phyloP scores from a whole-genome alignment of 2,329 filamentous ascomycete species.

The Aureobasidium pullulans region DNA sequence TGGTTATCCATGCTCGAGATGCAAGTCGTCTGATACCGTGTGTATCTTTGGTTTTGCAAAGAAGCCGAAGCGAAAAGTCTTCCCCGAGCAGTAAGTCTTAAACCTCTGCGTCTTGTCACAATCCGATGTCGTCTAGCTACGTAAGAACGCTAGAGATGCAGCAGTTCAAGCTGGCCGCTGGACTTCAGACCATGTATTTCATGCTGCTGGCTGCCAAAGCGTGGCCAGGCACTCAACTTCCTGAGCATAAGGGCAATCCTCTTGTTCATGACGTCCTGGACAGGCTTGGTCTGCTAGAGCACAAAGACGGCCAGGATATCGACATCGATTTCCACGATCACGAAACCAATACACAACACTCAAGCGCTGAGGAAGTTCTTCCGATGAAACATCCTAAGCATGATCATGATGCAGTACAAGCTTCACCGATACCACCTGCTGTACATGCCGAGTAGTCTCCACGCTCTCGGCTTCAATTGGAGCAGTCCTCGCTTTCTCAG shows the following conservation, averaged over 20 bases:
- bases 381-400: background rate
- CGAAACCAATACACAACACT: no score
- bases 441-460: no score
- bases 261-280: background rate
- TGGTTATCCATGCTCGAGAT: conserved; percentile 1
- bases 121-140: background rate
- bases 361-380: background rate
- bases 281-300: background rate
- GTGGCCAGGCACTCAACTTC: background rate
- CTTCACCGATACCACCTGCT: no score
- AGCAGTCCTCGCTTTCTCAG: no score
- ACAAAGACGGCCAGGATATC: background rate
- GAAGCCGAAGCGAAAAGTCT: background rate
- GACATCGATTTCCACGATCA: background rate
- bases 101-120: background rate
- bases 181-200: background rate
- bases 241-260: background rate
- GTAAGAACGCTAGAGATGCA: background rate
- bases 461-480: no score
- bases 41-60: conserved; percentile 4
- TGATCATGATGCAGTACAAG: background rate
- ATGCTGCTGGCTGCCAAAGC: background rate
- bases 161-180: conserved; percentile 6
- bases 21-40: background rate
- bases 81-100: background rate